Base-by-base conservation (phyloP, 805 yeast genomes). In the Cyberlindnera euphorbiiphila region DNA sequence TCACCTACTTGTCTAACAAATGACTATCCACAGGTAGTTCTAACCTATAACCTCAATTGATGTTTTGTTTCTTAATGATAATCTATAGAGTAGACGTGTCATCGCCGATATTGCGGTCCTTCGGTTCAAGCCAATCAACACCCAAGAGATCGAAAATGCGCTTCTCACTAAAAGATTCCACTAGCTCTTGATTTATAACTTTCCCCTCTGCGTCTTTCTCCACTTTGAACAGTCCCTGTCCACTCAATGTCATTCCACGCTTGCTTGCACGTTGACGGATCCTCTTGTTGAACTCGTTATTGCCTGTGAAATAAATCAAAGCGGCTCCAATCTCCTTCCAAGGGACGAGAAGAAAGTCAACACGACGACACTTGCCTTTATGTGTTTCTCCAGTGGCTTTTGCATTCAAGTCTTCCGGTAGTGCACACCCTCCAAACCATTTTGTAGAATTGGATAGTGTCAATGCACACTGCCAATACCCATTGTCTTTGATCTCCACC, bases 1-100 rank as follows among this genome's bases (percentile, higher is more conserved):
- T 93, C 56, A 80, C 74, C 61, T 94, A 89, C 70, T 81, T 89
- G 58, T 80, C 95, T 52, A 80, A 76, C 69, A 88, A 86, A 65
- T 60, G 65, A 47, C 15, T 21, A 13, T n/a, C 10, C 27, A 11
- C 14, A 10, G 27, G n/a, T n/a, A n/a, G n/a, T n/a, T n/a, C n/a
- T n/a, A n/a, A n/a, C n/a, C n/a, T n/a, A n/a, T n/a, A n/a, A n/a
- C n/a, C n/a, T n/a, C n/a, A n/a, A n/a, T n/a, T n/a, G n/a, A n/a
- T n/a, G n/a, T n/a, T 19, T 16, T 23, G 28, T 16, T n/a, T 26
- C 25, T 5, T 17, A 3, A 24, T 6, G 19, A 21, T 12, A 5
- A 18, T 20, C 9, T 15, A 14, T n/a, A 10, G 24, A 23, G 14
- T 33, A 19, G 14, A 30, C 31, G 28, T 35, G 17, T 41, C 41